phyloP scores from a whole-genome alignment of 768 basidiomycete species.

The Royoungia palumana region DNA sequence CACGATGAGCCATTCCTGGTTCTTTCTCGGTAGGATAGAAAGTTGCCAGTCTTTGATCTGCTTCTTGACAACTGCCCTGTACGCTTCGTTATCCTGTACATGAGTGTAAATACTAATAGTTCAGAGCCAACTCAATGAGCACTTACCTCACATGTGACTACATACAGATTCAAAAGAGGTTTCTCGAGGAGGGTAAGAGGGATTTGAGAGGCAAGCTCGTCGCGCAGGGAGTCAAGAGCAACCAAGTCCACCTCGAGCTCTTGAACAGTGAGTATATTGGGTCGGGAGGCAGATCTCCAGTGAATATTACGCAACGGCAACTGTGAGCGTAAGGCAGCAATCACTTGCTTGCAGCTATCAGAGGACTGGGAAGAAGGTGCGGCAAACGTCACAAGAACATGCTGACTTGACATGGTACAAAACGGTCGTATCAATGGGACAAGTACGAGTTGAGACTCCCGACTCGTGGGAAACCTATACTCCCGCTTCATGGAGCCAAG shows the following conservation, averaged over 20 bases:
- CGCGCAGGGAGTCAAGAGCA: constrained; percentile 61
- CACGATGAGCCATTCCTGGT: constrained; percentile 92
- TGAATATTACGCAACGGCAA: constrained; percentile 87
- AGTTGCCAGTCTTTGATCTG: constrained; percentile 94
- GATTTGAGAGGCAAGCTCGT: constrained; percentile 73
- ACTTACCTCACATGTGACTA: constrained; percentile 85
- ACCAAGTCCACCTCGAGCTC: constrained; percentile 78
- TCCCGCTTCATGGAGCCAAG: constrained; percentile 46
- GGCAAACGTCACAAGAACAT: constrained; percentile 66
- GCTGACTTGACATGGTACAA: constrained; percentile 38
- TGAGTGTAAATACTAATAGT: constrained; percentile 7
- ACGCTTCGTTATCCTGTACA: constrained; percentile 61
- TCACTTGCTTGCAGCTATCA: constrained; percentile 69
- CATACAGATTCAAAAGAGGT: constrained; percentile 81
- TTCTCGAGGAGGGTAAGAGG: constrained; percentile 78
- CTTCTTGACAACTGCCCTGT: constrained; percentile 71
- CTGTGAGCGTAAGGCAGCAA: constrained; percentile 61
- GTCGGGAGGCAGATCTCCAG: constrained; percentile 77
- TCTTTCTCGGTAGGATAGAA: constrained; percentile 59
- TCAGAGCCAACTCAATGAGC: background rate
- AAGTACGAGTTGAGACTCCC: too few species aligned
- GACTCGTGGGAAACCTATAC: constrained; percentile 16
- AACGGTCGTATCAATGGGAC: too few species aligned
- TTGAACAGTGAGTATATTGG: constrained; percentile 82
- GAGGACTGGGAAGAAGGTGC: constrained; percentile 62